phyloP scores from a whole-genome alignment of 305 asterid species.

The Nicotiana rustica region DNA sequence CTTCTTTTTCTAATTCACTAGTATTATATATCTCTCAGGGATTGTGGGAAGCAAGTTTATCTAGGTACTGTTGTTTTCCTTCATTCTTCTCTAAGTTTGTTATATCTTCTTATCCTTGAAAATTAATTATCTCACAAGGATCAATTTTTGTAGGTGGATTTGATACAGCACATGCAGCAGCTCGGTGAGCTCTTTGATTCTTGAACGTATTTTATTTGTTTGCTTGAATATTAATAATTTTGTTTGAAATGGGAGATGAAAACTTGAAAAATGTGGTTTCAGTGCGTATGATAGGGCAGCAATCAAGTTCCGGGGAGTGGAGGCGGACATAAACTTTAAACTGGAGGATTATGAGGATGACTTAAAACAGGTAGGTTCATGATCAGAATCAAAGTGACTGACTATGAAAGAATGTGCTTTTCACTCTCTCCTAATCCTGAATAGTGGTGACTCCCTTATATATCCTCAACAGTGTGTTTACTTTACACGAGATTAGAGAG shows the following conservation, averaged over 20 bases:
- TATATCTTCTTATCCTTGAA: background rate
- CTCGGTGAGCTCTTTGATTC: conserved; percentile 60
- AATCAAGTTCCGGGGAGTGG: conserved; percentile 89
- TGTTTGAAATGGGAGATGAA: background rate
- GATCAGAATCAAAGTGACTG: background rate
- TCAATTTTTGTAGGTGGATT: conserved; percentile 73
- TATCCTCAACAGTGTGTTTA: conserved; percentile 38
- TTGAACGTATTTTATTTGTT: background rate
- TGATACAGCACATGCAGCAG: conserved; percentile 98
- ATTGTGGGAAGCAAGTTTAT: conserved; percentile 97
- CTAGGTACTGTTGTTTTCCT: conserved; percentile 55
- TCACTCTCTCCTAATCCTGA: conserved; percentile 36
- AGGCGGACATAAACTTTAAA: conserved; percentile 93
- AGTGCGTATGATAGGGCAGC: conserved; percentile 99
- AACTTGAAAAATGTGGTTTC: conserved; percentile 31
- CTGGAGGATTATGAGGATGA: conserved; percentile 87
- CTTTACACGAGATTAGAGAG: background rate
- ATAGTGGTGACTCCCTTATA: conserved; percentile 44
- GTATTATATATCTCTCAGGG: conserved; percentile 59
- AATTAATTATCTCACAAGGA: background rate
- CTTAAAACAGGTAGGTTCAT: conserved; percentile 73
- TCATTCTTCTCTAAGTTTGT: background rate
- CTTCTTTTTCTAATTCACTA: background rate
- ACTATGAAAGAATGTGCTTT: conserved; percentile 15
- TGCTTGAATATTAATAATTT: background rate